Conservation (phyloP, 2,329 filamentous ascomycete genomes). For the Setomelanomma holmii region DNA sequence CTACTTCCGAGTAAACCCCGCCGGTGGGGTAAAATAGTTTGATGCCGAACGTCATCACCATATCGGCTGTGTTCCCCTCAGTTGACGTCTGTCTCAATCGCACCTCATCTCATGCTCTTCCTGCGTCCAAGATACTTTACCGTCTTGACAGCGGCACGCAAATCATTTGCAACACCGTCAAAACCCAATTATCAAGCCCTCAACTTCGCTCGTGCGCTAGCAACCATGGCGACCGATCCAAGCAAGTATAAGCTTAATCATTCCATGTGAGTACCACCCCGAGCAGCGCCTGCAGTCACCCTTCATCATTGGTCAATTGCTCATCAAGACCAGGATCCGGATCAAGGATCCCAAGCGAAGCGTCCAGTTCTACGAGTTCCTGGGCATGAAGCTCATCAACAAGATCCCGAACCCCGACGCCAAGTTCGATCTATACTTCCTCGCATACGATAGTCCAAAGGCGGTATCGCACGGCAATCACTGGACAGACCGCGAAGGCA, state of each 20-base stretch:
- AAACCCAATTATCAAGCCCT: conserved; percentile 16
- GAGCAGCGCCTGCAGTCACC: conserved; percentile 4
- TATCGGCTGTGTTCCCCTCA: conserved; percentile 44
- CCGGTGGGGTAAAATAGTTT: conserved; percentile 23
- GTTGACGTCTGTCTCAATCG: conserved; percentile 13
- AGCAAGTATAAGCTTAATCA: conserved; percentile 71
- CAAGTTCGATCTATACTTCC: conserved; percentile 96
- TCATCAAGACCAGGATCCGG: conserved; percentile 60
- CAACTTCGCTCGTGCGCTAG: conserved; percentile 36
- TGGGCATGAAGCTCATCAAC: conserved; percentile 85
- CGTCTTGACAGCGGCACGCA: conserved; percentile 9
- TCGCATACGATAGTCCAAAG: conserved; percentile 81
- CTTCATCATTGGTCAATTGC: conserved; percentile 7
- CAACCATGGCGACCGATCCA: conserved; percentile 64
- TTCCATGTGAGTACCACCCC: conserved; percentile 53
- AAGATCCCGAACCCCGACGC: conserved; percentile 82
- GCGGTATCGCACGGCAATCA: conserved; percentile 77
- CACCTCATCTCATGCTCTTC: conserved; percentile 27
- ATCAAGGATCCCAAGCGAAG: conserved; percentile 87
- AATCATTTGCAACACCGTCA: conserved; percentile 12
- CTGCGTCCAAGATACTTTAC: conserved; percentile 20
- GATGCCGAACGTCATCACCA: conserved; percentile 27
- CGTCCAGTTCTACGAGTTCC: conserved; percentile 92
- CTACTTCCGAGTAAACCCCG: conserved; percentile 22
- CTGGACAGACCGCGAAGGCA: conserved; percentile 83